Base-by-base conservation (phyloP, 306 rosid genomes). In the Hippophae tibetana region DNA sequence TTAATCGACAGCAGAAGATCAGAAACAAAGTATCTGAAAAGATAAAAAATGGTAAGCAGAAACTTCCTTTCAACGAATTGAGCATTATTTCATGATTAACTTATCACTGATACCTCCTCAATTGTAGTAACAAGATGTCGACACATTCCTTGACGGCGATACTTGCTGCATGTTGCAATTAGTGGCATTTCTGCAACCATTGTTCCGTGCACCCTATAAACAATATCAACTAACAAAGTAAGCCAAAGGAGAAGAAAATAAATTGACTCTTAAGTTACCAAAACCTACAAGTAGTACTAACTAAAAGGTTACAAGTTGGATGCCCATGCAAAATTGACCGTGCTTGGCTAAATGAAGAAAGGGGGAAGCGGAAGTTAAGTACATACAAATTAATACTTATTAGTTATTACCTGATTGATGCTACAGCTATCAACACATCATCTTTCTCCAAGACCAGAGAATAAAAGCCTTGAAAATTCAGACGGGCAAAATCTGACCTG, bases 111-210 rank as follows among this genome's bases (percentile, higher is more conserved):
- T 67, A 92, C 99, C 96, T 92, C 78, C 72, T 92, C 93, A 64
- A 92, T 86, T 43, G 87, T 81, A 72, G 43, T 76, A 76, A 92
- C 66, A 54, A 92, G 96, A 67, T 70, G 84, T 27, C 96, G 86
- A 71, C 99, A 82, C 99, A 92, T 92, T 81, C 99, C 99, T 76
- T 80, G 93, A 55, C 96, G 95, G 64, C 96, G 96, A 67, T 74
- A 80, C 59, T 43, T 72, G 66, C 99, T 92, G 76, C 95, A 85
- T 63, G 99, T 92, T 53, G 99, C 99, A 83, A 88, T 82, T 41
- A 92, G 85, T 38, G 99, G 99, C 99, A 92, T 86, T 85, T 92
- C 99, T 43, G 99, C 99, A 56, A 86, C 73, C 44, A 75, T 45
- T 70, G 90, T 65, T 70, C 99, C 99, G 70, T 92, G 96, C 70